Evolutionary conservation across 352 stramenopile species (phyloP).

Genomic region (Achlya hypogyna): DNA sequence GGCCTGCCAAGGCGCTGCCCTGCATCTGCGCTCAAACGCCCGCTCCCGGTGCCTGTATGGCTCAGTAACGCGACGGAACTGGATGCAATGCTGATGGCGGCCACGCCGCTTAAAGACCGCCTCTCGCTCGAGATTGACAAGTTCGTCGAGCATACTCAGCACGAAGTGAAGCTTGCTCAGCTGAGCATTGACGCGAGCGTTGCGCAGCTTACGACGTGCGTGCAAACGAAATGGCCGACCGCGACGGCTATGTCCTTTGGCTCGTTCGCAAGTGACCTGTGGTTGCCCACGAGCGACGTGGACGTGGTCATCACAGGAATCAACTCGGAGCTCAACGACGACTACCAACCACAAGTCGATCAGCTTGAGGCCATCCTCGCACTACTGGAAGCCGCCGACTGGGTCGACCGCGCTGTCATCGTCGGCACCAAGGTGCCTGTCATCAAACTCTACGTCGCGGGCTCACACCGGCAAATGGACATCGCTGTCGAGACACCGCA

Average conservation of each 20-base stretch:
- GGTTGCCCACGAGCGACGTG: slow-evolving; percentile 81
- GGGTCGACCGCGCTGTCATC: slow-evolving; percentile 72
- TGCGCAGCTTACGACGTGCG: slow-evolving; percentile 46
- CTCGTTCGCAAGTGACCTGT: slow-evolving; percentile 80
- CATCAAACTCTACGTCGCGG: slow-evolving; percentile 63
- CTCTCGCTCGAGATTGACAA: slow-evolving; percentile 41
- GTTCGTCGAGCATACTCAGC: slow-evolving; percentile 59
- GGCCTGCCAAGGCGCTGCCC: background rate
- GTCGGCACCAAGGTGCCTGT: slow-evolving; percentile 81
- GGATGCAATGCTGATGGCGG: background rate
- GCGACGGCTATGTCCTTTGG: slow-evolving; percentile 67
- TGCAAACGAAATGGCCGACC: slow-evolving; percentile 67
- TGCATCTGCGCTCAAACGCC: background rate
- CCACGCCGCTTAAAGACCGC: slow-evolving; percentile 24
- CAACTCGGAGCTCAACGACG: background rate
- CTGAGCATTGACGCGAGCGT: slow-evolving; percentile 63
- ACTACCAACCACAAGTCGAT: slow-evolving; percentile 26
- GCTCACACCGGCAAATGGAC: slow-evolving; percentile 62
- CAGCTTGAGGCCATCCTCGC: slow-evolving; percentile 51
- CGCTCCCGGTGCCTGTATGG: slow-evolving; percentile 29
- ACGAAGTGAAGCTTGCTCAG: slow-evolving; percentile 40
- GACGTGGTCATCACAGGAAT: slow-evolving; percentile 81
- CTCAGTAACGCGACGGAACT: slow-evolving; percentile 19
- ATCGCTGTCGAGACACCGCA: slow-evolving; percentile 86
- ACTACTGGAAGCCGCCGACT: slow-evolving; percentile 44